Evolutionary conservation across 257 asterid species (phyloP).

Genomic region (Asclepias syriaca): DNA sequence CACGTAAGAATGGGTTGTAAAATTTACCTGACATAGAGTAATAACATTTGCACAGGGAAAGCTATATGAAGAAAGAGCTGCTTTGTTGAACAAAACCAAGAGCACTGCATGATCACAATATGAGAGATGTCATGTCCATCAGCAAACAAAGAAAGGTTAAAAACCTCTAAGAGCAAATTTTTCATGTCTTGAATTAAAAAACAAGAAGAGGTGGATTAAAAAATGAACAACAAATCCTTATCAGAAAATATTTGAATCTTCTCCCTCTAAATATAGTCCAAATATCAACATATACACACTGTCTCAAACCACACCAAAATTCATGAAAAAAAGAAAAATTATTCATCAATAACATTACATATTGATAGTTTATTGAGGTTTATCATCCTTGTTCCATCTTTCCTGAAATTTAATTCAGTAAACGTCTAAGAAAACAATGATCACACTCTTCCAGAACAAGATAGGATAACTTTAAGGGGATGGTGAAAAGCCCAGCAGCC

Average conservation of each 20-base stretch:
- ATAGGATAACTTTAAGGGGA: background rate
- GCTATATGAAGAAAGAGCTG: conserved; percentile 87
- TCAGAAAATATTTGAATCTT: background rate
- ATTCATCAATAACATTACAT: background rate
- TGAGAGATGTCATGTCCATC: conserved; percentile 6
- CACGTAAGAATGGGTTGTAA: conserved; percentile 11
- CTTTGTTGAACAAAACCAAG: conserved; percentile 86
- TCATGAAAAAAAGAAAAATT: background rate
- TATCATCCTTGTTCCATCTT: background rate
- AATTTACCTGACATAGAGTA: conserved; percentile 82
- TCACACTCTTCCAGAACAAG: background rate
- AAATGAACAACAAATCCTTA: background rate
- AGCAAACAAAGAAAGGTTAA: conserved; percentile 1
- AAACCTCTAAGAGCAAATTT: background rate
- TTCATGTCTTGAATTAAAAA: conserved; percentile 4
- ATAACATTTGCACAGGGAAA: conserved; percentile 90
- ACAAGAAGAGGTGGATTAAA: background rate
- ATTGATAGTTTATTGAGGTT: background rate
- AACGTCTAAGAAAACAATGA: background rate
- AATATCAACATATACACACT: background rate
- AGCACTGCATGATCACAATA: conserved; percentile 60
- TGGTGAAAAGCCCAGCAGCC: background rate
- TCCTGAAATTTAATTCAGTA: background rate
- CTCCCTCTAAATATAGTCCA: background rate
- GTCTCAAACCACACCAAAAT: background rate